Percentiles rank a stretch among this genome's conserved stretches.
phyloP scores from a whole-genome alignment of 257 asterid species.

The Solanum lignicaule region DNA sequence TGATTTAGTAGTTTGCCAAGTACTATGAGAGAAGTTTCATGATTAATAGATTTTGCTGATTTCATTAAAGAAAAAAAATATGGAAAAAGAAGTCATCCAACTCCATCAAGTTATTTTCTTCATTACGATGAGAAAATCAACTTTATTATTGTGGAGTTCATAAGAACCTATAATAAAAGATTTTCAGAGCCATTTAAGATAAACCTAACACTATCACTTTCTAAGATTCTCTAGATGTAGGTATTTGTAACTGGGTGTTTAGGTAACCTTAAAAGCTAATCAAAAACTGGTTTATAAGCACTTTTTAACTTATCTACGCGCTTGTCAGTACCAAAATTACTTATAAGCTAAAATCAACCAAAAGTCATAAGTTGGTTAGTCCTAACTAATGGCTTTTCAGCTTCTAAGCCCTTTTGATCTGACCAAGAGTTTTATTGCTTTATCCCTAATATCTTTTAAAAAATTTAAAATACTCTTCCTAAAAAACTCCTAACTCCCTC shows the following conservation, averaged over 20 bases:
- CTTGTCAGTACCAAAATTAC: background rate
- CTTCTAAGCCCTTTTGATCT: background rate
- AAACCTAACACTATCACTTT: background rate
- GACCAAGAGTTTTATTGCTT: background rate
- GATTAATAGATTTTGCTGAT: background rate
- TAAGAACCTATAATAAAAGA: background rate
- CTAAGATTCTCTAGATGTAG: background rate
- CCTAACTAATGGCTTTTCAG: background rate
- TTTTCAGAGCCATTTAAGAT: background rate
- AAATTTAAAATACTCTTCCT: background rate
- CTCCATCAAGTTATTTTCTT: background rate
- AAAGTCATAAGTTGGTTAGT: background rate
- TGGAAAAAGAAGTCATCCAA: background rate
- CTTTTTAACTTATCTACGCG: background rate
- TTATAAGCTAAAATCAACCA: background rate
- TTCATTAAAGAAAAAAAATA: background rate
- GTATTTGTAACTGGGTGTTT: background rate
- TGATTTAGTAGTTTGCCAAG: background rate
- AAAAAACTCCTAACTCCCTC: background rate
- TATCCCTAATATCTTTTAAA: background rate
- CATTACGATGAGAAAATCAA: background rate
- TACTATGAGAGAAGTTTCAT: background rate
- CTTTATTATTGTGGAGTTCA: background rate
- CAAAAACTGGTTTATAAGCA: background rate
- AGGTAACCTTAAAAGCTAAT: background rate